A percentile compares a stretch with the other conserved stretches of the same genome.
Evolutionary conservation across 805 yeast species (phyloP).

Genomic region (Saturnispora zaruensis): DNA sequence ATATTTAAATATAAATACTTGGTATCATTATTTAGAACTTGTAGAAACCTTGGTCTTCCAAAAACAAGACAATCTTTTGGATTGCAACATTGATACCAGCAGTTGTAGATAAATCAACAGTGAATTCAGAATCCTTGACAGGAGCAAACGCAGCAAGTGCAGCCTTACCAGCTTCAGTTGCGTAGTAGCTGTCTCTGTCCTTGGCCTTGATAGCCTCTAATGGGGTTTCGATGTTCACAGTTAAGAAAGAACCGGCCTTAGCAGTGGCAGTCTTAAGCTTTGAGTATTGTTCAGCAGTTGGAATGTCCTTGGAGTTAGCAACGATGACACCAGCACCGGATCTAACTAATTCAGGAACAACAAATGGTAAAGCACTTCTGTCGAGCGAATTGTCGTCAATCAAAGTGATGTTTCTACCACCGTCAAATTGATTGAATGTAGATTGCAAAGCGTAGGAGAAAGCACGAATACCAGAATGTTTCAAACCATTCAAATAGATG

Average conservation of each 20-base stretch:
- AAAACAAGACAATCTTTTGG: slow-evolving; percentile 59
- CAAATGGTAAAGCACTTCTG: slow-evolving; percentile 43
- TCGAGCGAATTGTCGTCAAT: slow-evolving; percentile 31
- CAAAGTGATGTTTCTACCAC: slow-evolving; percentile 70
- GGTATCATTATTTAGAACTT: slow-evolving; percentile 24
- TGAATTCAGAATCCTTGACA: slow-evolving; percentile 49
- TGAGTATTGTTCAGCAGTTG: slow-evolving; percentile 35
- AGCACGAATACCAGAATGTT: slow-evolving; percentile 52
- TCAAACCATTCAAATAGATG: slow-evolving; percentile 52
- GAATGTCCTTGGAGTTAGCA: slow-evolving; percentile 39
- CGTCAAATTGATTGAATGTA: slow-evolving; percentile 80
- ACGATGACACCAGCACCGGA: slow-evolving; percentile 91
- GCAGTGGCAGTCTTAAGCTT: slow-evolving; percentile 36
- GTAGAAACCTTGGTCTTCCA: slow-evolving; percentile 81
- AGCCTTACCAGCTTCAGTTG: slow-evolving; percentile 35
- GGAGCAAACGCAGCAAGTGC: slow-evolving; percentile 37
- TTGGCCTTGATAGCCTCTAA: slow-evolving; percentile 36
- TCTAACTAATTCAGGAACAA: slow-evolving; percentile 67
- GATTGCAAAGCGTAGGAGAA: slow-evolving; percentile 80
- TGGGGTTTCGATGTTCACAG: slow-evolving; percentile 44
- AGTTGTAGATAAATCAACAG: slow-evolving; percentile 40
- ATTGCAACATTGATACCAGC: slow-evolving; percentile 61
- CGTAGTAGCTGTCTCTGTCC: slow-evolving; percentile 43
- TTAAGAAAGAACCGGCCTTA: slow-evolving; percentile 43
- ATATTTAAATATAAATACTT: neutral